phyloP scores from a whole-genome alignment of 768 basidiomycete genomes.

The Mycena rosella region DNA sequence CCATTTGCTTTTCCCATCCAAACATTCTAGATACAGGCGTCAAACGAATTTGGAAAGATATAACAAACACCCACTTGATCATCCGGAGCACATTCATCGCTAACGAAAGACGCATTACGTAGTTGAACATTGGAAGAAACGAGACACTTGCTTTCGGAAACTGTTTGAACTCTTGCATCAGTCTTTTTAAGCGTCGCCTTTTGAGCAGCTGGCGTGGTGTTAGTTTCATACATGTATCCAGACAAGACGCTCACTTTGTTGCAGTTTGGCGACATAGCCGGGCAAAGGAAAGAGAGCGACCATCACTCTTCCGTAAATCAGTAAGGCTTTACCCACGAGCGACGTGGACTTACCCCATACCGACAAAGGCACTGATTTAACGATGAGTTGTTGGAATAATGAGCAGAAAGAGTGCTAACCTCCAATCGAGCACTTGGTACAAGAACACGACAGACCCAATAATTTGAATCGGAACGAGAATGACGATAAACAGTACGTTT shows the following conservation, averaged over 20 bases:
- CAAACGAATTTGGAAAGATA: neutral
- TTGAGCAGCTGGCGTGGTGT: neutral
- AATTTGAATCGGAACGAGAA: slow-evolving; percentile 53
- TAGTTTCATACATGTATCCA: neutral
- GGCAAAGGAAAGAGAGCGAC: slow-evolving; percentile 64
- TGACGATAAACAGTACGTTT: slow-evolving; percentile 6
- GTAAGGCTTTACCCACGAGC: neutral
- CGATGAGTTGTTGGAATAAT: neutral
- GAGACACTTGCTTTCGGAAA: too few species aligned
- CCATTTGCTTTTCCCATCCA: too few species aligned
- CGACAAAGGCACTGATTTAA: neutral
- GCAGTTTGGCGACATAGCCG: slow-evolving; percentile 63
- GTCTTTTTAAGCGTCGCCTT: slow-evolving; percentile 63
- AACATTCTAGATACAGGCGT: too few species aligned
- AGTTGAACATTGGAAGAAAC: slow-evolving; percentile 31
- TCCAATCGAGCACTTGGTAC: slow-evolving; percentile 66
- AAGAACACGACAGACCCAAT: too few species aligned
- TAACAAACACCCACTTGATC: slow-evolving; percentile 58
- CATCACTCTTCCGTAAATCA: slow-evolving; percentile 4
- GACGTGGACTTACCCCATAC: neutral
- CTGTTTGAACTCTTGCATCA: slow-evolving; percentile 70
- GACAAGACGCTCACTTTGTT: slow-evolving; percentile 46
- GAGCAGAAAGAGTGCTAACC: slow-evolving; percentile 41
- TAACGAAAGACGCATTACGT: too few species aligned
- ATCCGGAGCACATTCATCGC: slow-evolving; percentile 72